Base-by-base conservation (phyloP, 345 rosid genomes). In the Brassica rapa region DNA sequence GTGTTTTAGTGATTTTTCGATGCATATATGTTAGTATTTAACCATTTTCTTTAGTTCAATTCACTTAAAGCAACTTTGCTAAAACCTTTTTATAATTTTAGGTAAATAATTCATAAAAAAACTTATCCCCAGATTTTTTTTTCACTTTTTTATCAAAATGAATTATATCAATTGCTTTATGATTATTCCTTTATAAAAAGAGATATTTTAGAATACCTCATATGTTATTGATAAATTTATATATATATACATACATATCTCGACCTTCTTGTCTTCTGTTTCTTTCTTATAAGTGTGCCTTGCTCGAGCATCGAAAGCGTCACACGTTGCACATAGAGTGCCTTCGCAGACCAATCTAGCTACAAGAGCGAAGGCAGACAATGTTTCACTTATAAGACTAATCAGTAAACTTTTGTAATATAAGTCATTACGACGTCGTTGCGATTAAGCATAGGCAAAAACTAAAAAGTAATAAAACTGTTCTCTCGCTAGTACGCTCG, bases 301-400 rank as follows among this genome's bases (percentile, higher is more conserved):
- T n/a, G 56, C 56, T n/a, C 56, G 56, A 51, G 56, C 56, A 51
- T 51, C 56, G 56, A 51, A 51, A 51, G n/a, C 56, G 56, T 51
- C 56, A 51, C 56, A 51, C 56, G 56, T 5, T 51, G 56, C 56
- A 51, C 21, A 51, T 0, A 51, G 3, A 51, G 56, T 51, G 56
- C 56, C 56, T n/a, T 51, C 56, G 19, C 56, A 51, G 56, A 51
- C 56, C 56, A 51, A 51, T 51, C 21, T 51, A 51, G 56, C 56
- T 51, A 51, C 56, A 51, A 51, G 56, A 51, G 21, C 56, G 2
- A 51, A n/a, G 21, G 56, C 56, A 5, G 2, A 51, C 8, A 5
- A 2, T 0, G 1, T 4, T 12, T 46, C 6, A 12, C 5, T 46
- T 46, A 5, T 1, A 46, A 46, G 1, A 4, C 2, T 46, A 46